Evolutionary conservation across 75 land plant species (phyloP), one percentile per base, ranked within the genome.

Genomic region (Cryptomeria japonica): DNA sequence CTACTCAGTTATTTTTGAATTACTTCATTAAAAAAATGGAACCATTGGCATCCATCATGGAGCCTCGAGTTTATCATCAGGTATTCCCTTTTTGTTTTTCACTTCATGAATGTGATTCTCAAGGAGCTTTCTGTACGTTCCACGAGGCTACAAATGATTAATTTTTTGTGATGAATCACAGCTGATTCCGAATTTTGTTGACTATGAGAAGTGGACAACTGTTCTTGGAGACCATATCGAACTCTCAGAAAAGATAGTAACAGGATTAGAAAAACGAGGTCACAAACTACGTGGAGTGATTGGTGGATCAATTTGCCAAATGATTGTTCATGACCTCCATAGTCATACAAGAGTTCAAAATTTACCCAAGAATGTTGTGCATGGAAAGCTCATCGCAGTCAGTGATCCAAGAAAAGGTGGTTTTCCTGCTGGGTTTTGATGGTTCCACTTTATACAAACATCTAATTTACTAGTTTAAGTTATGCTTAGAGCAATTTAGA

Each of bases 201-300:
- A 84, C 14, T 95, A 95, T 68, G 97, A 96, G 92, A 92, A 96
- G 72, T 96, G 97, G 97, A 96, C 97, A 44, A 85, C 91, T 31
- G 93, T 93, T 64, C 90, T 79, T 12, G 96, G 96, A 36, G 94
- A 95, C 61, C 94, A 91, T 80, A 87, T 96, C 85, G 96, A 96
- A 84, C 87, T 94, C 39, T 92, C 93, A 1, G 78, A 47, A 28
- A 64, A 83, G 13, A 86, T 72, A 25, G 87, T 91, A 83, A 89
- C 37, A 86, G 91, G 84, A 68, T 86, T 96, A 58, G 13, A 86
- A 58, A 89, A 86, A 85, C 94, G 86, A 84, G 96, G 96, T 16
- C 97, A 96, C 88, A 91, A 92, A 41, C 87, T 96, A 51, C 64
- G 88, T 84, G 86, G 87, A 49, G 64, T 91, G 22, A 90, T 92